phyloP scores from a whole-genome alignment of 1,284 basidiomycete species.

The Inonotus hispidus region DNA sequence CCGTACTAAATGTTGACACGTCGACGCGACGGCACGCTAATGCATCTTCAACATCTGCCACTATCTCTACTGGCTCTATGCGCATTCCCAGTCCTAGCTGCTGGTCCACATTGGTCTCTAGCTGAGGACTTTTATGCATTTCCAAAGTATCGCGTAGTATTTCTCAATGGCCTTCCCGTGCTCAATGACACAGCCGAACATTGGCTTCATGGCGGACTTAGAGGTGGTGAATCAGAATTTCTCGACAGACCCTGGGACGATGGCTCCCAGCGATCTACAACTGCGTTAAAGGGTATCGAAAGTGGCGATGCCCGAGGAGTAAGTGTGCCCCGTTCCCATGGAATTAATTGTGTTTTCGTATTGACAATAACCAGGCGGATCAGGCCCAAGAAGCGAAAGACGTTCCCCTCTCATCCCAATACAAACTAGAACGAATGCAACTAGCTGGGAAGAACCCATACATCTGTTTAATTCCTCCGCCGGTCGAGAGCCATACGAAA shows the following conservation, averaged over 20 bases:
- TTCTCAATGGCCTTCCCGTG: slow-evolving; percentile 77
- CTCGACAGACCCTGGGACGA: slow-evolving; percentile 57
- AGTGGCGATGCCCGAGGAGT: slow-evolving; percentile 32
- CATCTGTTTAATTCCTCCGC: slow-evolving; percentile 68
- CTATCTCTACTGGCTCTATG: slow-evolving; percentile 14
- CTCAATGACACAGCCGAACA: slow-evolving; percentile 65
- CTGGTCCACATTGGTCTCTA: slow-evolving; percentile 57
- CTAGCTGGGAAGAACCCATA: slow-evolving; percentile 62
- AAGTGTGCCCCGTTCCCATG: background rate
- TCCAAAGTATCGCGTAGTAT: slow-evolving; percentile 80
- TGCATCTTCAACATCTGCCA: slow-evolving; percentile 17
- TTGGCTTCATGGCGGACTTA: slow-evolving; percentile 65
- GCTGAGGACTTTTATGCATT: slow-evolving; percentile 79
- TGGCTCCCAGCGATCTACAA: slow-evolving; percentile 31
- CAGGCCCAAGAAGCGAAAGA: background rate
- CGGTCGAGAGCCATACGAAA: slow-evolving; percentile 41
- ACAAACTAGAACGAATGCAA: slow-evolving; percentile 60
- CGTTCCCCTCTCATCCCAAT: background rate
- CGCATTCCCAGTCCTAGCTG: slow-evolving; percentile 25
- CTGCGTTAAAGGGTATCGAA: slow-evolving; percentile 50
- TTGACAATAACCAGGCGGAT: slow-evolving; percentile 10
- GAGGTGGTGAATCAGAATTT: slow-evolving; percentile 71
- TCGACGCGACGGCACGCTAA: slow-evolving; percentile 2
- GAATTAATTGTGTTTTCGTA: background rate
- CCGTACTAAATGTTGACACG: background rate